phyloP scores from a whole-genome alignment of 2,329 filamentous ascomycete genomes.

The Aureobasidium sp. region DNA sequence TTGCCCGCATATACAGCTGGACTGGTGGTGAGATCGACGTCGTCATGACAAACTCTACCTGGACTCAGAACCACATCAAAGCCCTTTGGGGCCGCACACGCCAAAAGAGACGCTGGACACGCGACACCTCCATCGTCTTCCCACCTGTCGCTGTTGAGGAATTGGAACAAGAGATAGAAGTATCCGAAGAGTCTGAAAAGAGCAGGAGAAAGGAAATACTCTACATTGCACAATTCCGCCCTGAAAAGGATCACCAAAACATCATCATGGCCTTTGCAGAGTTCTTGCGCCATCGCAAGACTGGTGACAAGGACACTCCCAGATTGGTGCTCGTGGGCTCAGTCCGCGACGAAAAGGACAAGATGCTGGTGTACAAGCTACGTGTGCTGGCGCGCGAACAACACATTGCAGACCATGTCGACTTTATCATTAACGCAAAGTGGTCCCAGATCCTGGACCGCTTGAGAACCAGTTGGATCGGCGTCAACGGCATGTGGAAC shows the following conservation, averaged over 20 bases:
- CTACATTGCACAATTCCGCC: constrained; percentile 95
- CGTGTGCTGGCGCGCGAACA: constrained; percentile 81
- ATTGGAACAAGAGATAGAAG: constrained; percentile 65
- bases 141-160: constrained; percentile 88
- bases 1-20: constrained; percentile 73
- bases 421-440: constrained; percentile 82
- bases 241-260: constrained; percentile 91
- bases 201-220: constrained; percentile 65
- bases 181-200: constrained; percentile 62
- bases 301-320: constrained; percentile 32
- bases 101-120: constrained; percentile 37
- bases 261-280: constrained; percentile 79
- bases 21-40: constrained; percentile 80
- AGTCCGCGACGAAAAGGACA: constrained; percentile 77
- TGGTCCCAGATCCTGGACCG: constrained; percentile 82
- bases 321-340: constrained; percentile 81
- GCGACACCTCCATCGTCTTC: constrained; percentile 70
- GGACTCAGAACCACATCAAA: constrained; percentile 81
- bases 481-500: constrained; percentile 99
- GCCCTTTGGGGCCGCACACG: constrained; percentile 61
- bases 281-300: constrained; percentile 34
- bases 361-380: constrained; percentile 79
- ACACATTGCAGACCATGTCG: constrained; percentile 71
- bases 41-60: constrained; percentile 95
- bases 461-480: constrained; percentile 69